Evolutionary conservation across 2,329 filamentous ascomycete genomes (phyloP).

Genomic region (Dactylellina sp.): DNA sequence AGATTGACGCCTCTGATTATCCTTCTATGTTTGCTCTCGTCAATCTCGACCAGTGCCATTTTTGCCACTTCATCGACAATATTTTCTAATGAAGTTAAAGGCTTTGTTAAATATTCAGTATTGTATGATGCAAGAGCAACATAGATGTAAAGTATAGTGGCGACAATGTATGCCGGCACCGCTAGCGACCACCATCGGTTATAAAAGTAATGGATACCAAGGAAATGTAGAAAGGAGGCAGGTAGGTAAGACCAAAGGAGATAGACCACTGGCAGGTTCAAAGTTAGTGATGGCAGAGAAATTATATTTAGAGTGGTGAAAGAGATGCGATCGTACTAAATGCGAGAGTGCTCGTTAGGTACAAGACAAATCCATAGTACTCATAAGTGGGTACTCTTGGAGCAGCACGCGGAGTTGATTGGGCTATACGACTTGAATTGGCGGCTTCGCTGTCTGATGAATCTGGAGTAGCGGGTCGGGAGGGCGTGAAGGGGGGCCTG

Average conservation of each 20-base stretch:
- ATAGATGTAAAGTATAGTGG: conserved; percentile 90
- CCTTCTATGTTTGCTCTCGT: conserved; percentile 69
- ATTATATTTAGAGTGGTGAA: conserved; percentile 67
- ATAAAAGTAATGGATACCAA: conserved; percentile 96
- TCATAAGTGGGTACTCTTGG: conserved; percentile 99
- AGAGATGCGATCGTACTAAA: conserved; percentile 67
- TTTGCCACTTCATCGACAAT: conserved; percentile 91
- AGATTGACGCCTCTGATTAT: conserved; percentile 63
- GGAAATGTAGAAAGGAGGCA: conserved; percentile 86
- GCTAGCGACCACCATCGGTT: conserved; percentile 98
- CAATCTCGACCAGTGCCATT: conserved; percentile 82
- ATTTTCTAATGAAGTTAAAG: conserved; percentile 82
- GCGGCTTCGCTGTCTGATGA: conserved; percentile 86
- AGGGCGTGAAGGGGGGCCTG: conserved; percentile 77
- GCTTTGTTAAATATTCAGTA: conserved; percentile 85
- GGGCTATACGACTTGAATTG: conserved; percentile 70
- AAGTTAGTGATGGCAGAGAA: not conserved
- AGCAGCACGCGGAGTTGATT: conserved; percentile 81
- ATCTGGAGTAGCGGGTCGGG: conserved; percentile 92
- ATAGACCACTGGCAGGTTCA: conserved; percentile 68
- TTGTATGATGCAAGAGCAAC: conserved; percentile 92
- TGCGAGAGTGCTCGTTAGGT: conserved; percentile 84
- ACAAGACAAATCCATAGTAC: conserved; percentile 98
- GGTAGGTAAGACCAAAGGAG: conserved; percentile 90
- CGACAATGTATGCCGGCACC: conserved; percentile 88